Conservation (phyloP, 2,329 filamentous ascomycete species). For the Trichoderma sp. region DNA sequence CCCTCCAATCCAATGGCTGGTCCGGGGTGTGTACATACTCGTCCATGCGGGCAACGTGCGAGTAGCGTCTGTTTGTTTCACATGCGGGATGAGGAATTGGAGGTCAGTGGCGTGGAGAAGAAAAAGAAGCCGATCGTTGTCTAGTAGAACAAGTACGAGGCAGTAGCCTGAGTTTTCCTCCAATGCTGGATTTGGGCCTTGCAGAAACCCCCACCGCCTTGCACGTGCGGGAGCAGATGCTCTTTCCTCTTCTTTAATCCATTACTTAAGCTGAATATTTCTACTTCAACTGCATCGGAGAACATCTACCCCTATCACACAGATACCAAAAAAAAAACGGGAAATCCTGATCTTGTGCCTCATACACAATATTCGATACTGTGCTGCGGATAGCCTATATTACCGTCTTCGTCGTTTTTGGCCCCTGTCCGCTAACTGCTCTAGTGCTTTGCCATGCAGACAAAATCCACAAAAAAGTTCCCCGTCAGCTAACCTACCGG, state of each 20-base stretch:
- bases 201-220: slow-evolving; percentile 6
- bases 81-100: slow-evolving; percentile 1
- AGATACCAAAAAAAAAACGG: not conserved
- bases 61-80: not conserved
- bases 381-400: not conserved
- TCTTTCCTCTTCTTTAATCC: not conserved
- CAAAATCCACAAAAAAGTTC: not conserved
- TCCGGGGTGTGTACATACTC: not conserved
- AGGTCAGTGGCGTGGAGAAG: not conserved
- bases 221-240: slow-evolving; percentile 3
- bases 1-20: too few species aligned
- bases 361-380: not conserved
- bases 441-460: slow-evolving; percentile 1
- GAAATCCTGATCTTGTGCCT: not conserved
- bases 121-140: not conserved
- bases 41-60: not conserved
- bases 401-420: not conserved
- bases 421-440: slow-evolving; percentile 2
- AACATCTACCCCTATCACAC: not conserved
- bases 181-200: not conserved
- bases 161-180: not conserved
- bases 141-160: not conserved
- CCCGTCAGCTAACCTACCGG: not conserved
- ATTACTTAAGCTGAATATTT: not conserved
- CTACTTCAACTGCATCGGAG: not conserved